phyloP scores from a whole-genome alignment of 495 filamentous ascomycete genomes.

The Massariosphaeria phaeospora region DNA sequence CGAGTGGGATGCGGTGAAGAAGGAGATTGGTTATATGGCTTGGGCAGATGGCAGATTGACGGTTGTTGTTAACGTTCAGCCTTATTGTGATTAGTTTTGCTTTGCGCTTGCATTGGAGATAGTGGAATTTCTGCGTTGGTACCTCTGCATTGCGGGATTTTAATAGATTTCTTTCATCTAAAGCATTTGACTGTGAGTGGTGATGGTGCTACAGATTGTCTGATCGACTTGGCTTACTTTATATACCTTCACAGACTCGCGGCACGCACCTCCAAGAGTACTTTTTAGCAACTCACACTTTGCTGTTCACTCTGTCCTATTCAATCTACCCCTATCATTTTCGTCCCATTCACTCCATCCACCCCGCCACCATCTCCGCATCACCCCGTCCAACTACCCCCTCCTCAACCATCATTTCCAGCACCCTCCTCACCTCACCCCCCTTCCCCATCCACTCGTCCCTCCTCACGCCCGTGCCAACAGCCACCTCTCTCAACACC shows the following conservation, averaged over 20 bases:
- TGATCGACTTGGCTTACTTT: too few relatives aligned
- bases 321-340: background rate
- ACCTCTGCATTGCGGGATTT: too few relatives aligned
- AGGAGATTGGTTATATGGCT: conserved; percentile 9
- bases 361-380: background rate
- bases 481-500: conserved; percentile 15
- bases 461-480: conserved; percentile 1
- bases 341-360: background rate
- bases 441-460: conserved; percentile 12
- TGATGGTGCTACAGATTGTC: too few relatives aligned
- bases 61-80: conserved; percentile 24
- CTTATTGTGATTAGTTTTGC: too few relatives aligned
- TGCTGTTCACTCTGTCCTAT: too few relatives aligned
- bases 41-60: conserved; percentile 14
- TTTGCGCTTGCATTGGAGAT: too few relatives aligned
- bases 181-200: too few relatives aligned
- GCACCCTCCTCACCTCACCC: conserved; percentile 6
- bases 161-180: too few relatives aligned
- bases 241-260: too few relatives aligned
- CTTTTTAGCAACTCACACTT: too few relatives aligned
- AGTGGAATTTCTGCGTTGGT: too few relatives aligned
- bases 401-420: conserved; percentile 30
- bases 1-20: conserved; percentile 12
- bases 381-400: conserved; percentile 20
- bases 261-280: too few relatives aligned